phyloP scores from a whole-genome alignment of 1,139 yeast species.

The Pichia sp. region DNA sequence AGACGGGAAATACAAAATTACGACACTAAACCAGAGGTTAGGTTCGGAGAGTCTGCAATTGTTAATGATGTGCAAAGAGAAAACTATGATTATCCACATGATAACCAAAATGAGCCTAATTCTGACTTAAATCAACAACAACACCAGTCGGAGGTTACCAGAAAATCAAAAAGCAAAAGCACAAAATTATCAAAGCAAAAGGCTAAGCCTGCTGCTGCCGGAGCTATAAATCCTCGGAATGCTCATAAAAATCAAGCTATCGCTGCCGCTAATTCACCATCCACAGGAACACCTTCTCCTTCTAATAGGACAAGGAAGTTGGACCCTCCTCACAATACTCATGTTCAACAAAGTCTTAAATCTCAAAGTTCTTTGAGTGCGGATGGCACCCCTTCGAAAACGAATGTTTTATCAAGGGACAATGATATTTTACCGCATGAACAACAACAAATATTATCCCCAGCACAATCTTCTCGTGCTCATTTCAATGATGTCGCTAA shows the following conservation, averaged over 20 bases:
- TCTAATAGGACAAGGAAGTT: neutral
- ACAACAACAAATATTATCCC: neutral
- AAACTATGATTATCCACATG: neutral
- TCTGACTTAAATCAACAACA: neutral
- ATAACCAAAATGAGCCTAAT: neutral
- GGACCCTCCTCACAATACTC: neutral
- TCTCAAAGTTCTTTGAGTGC: neutral
- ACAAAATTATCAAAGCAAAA: neutral
- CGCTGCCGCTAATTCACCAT: neutral
- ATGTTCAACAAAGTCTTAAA: neutral
- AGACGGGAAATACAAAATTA: neutral
- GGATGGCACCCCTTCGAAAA: neutral
- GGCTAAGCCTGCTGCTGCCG: neutral
- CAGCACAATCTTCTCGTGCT: neutral
- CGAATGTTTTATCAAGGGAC: neutral
- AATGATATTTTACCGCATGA: neutral
- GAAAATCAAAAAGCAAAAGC: neutral
- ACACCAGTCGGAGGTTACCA: neutral
- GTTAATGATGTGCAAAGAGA: neutral
- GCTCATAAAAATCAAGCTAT: neutral
- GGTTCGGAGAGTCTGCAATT: neutral
- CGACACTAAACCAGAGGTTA: conserved; percentile 1
- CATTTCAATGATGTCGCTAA: neutral
- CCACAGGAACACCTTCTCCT: neutral
- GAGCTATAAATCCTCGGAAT: neutral